phyloP scores from a whole-genome alignment of 2,329 filamentous ascomycete species.

The Dactylellina sp. region DNA sequence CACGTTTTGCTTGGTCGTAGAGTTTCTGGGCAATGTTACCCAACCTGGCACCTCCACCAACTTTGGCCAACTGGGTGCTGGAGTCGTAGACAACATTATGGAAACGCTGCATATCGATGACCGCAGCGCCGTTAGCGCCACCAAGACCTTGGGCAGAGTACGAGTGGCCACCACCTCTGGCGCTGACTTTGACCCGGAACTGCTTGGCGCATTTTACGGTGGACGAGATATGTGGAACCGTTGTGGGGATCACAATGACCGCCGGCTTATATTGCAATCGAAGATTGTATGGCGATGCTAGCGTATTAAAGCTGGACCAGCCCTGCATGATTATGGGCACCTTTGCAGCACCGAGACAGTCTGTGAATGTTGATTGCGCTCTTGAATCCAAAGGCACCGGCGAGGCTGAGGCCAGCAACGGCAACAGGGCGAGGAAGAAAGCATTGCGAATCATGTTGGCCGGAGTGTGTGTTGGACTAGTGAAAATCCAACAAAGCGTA shows the following conservation, averaged over 20 bases:
- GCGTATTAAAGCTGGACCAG: conserved; percentile 23
- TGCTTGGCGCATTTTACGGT: conserved; percentile 71
- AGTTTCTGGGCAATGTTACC: conserved; percentile 64
- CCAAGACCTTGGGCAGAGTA: conserved; percentile 69
- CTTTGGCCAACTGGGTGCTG: conserved; percentile 64
- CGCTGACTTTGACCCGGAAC: conserved; percentile 70
- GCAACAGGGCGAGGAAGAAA: conserved; percentile 19
- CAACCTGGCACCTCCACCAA: conserved; percentile 68
- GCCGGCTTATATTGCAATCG: conserved; percentile 64
- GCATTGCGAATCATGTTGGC: conserved; percentile 26
- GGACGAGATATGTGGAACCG: conserved; percentile 69
- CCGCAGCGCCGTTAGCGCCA: conserved; percentile 67
- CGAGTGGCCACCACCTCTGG: conserved; percentile 74
- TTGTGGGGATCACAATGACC: conserved; percentile 71
- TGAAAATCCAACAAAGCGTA: conserved; percentile 35
- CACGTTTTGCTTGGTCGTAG: conserved; percentile 62
- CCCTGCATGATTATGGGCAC: conserved; percentile 28
- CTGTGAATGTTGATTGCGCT: conserved; percentile 24
- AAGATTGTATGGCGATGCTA: conserved; percentile 42
- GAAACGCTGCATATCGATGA: conserved; percentile 67
- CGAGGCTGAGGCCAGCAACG: conserved; percentile 29
- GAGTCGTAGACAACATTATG: conserved; percentile 65
- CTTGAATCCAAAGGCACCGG: conserved; percentile 36
- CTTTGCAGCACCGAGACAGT: conserved; percentile 26
- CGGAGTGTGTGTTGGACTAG: conserved; percentile 17